Conservation (phyloP, 345 rosid genomes). For the Populus davidiana region DNA sequence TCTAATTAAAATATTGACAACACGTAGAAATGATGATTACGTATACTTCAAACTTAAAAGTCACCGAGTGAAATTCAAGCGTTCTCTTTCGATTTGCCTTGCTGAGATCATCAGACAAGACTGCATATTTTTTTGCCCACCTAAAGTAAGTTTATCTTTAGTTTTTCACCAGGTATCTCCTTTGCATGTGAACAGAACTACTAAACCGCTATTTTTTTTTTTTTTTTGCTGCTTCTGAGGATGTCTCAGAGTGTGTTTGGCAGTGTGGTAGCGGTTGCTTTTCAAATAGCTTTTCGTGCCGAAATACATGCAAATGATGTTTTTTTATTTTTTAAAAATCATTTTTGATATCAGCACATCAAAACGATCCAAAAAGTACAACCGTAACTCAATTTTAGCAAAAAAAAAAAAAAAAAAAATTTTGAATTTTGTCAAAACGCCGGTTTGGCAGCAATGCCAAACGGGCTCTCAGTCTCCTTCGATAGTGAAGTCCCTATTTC, state of each 20-base stretch:
- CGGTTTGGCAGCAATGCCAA: too few relatives aligned
- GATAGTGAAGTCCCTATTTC: not conserved
- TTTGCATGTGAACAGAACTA: not conserved
- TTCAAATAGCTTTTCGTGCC: too few relatives aligned
- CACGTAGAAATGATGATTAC: not conserved
- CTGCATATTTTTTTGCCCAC: not conserved
- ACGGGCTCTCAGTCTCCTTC: not conserved
- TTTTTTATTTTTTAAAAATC: too few relatives aligned
- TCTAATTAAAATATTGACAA: not conserved
- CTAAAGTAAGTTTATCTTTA: not conserved
- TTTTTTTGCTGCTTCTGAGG: not conserved
- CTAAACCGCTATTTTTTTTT: too few relatives aligned
- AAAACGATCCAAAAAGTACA: too few relatives aligned
- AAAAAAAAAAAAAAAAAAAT: too few relatives aligned
- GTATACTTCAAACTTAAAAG: not conserved
- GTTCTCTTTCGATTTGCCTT: not conserved
- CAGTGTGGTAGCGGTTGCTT: too few relatives aligned
- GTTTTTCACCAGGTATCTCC: not conserved
- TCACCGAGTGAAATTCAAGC: not conserved
- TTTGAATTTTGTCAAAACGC: too few relatives aligned
- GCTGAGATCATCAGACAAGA: not conserved
- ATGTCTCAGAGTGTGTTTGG: too few relatives aligned
- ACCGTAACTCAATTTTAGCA: too few relatives aligned
- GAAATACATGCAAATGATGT: too few relatives aligned
- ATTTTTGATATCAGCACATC: too few relatives aligned